Conservation (phyloP, 768 basidiomycete species). For the Coprinellus micaceus region DNA sequence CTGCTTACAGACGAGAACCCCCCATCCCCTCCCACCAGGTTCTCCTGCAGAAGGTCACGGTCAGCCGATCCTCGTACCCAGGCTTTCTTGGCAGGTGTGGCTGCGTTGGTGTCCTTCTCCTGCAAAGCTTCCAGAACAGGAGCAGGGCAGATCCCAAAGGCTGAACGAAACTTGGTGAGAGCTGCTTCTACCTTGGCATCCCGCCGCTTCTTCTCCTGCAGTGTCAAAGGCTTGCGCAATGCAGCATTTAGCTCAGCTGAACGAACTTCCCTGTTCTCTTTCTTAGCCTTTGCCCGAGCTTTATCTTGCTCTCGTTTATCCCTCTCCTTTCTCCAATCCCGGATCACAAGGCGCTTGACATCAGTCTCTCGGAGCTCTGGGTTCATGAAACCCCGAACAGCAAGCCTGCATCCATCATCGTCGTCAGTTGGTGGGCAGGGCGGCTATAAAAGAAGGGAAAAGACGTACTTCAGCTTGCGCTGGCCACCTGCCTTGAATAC, state of each 20-base stretch:
- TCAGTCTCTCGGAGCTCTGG: not conserved
- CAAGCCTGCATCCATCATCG: not conserved
- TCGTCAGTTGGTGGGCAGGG: not conserved
- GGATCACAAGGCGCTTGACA: not conserved
- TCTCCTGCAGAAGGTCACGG: too few species aligned
- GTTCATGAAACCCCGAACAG: not conserved
- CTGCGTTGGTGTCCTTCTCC: too few species aligned
- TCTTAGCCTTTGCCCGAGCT: not conserved
- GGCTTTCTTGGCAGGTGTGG: too few species aligned
- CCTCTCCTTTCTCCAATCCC: not conserved
- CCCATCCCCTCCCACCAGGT: too few species aligned
- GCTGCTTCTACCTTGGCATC: too few species aligned
- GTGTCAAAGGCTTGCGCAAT: not conserved
- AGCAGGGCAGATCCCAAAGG: too few species aligned
- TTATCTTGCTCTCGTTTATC: not conserved
- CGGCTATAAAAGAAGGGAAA: not conserved
- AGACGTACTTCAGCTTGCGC: not conserved
- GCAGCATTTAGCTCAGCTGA: not conserved
- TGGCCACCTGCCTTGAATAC: not conserved
- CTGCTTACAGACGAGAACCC: too few species aligned
- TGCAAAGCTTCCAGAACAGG: too few species aligned
- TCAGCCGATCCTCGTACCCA: too few species aligned
- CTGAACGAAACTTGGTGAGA: too few species aligned
- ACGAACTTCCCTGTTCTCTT: not conserved
- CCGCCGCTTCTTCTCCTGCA: not conserved